Percentiles rank a stretch among this genome's conserved stretches.
Conservation (phyloP, 2,329 filamentous ascomycete species). For the Xylariaceae sp. region DNA sequence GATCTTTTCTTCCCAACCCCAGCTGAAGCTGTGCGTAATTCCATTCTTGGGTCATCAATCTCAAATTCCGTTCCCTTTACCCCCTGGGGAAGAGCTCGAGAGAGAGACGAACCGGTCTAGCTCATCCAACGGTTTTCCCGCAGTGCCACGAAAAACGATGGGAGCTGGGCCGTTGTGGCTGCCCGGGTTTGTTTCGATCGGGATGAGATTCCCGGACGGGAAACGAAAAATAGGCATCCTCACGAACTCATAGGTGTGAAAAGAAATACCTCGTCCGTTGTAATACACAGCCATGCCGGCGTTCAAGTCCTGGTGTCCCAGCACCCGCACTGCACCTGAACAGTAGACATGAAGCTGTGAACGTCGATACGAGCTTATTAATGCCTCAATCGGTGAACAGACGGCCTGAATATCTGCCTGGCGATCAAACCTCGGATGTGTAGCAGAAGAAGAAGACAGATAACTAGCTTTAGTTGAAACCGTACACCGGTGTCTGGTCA, state of each 20-base stretch:
- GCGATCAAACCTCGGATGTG: not conserved
- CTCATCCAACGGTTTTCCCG: no score
- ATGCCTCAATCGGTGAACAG: not conserved
- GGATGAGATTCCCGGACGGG: not conserved
- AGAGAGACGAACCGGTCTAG: no score
- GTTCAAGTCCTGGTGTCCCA: no score
- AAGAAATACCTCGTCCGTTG: not conserved
- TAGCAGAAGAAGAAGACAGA: not conserved
- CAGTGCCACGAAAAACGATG: no score
- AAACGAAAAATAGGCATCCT: not conserved
- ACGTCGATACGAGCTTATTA: not conserved
- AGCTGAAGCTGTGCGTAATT: no score
- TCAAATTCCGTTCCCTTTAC: no score
- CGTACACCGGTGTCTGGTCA: not conserved
- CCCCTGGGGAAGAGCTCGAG: no score
- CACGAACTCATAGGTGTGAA: not conserved
- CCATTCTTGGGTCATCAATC: no score
- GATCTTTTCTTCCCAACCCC: no score
- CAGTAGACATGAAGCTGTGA: slow-evolving; percentile 7
- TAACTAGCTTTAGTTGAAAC: not conserved
- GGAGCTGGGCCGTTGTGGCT: no score
- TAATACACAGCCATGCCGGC: slow-evolving; percentile 4
- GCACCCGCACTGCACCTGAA: not conserved
- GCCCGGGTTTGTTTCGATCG: slow-evolving; percentile 2
- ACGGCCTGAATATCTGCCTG: not conserved